phyloP scores from a whole-genome alignment of 306 rosid genomes.

The Cucurbita pepo region DNA sequence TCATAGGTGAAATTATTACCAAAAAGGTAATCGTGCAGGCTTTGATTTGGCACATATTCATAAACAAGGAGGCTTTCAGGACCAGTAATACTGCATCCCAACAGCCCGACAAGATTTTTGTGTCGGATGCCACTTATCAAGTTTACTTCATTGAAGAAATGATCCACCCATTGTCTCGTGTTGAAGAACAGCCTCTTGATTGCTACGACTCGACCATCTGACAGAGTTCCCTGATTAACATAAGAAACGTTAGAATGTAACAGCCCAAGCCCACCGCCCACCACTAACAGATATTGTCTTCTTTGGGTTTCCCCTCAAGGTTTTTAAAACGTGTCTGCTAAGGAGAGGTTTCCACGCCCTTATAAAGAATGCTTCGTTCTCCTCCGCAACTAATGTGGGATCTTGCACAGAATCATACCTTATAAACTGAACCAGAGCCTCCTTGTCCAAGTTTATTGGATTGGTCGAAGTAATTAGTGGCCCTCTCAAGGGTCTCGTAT shows the following conservation, averaged over 20 bases:
- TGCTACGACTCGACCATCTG: constrained; percentile 36
- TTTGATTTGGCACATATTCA: constrained; percentile 42
- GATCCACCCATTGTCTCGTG: constrained; percentile 44
- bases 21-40: constrained; percentile 44
- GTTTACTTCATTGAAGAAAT: constrained; percentile 51
- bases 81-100: constrained; percentile 68
- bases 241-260: background rate
- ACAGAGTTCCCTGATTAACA: constrained; percentile 26
- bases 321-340: too few species aligned
- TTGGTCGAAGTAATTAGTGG: constrained; percentile 42
- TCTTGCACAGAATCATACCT: constrained; percentile 13
- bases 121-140: constrained; percentile 38
- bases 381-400: too few species aligned
- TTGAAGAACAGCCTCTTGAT: constrained; percentile 46
- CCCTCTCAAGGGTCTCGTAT: constrained; percentile 57
- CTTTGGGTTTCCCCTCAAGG: too few species aligned
- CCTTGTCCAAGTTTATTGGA: constrained; percentile 68
- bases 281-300: too few species aligned
- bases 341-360: too few species aligned
- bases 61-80: constrained; percentile 61
- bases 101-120: constrained; percentile 49
- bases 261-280: too few species aligned
- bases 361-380: too few species aligned
- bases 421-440: constrained; percentile 71
- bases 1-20: constrained; percentile 8